Base-by-base conservation (phyloP, 2,329 filamentous ascomycete species). In the Aureobasidium sp. region DNA sequence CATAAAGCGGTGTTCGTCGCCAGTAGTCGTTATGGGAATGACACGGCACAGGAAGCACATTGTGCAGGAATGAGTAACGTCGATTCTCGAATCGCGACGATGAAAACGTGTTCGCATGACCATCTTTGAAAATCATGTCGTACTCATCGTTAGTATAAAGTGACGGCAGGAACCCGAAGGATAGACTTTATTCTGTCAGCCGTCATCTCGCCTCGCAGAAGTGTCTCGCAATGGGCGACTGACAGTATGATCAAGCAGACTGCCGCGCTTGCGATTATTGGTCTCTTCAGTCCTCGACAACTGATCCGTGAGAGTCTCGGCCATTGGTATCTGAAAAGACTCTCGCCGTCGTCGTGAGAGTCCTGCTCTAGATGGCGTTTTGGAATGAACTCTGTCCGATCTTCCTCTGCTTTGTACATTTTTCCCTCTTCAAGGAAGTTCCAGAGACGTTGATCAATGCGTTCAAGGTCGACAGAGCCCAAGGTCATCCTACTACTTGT, bases 21-120 rank as follows among this genome's bases (percentile, higher is more conserved):
- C 81, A 84, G 70, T 84, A 84, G 69, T 84, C 82, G 67, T 84
- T 84, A 67, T 84, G 82, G 3, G 81, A 83, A 66, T 84, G 67
- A 42, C 39, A 42, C n/a, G 39, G 39, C 82, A 85, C 3, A 90
- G 77, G 42, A 17, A 47, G 25, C 27, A 48, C 42, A 20, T 45
- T 59, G 12, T 25, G 56, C 49, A 53, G 20, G 9, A 34, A 53
- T 7, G 31, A 31, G 12, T 53, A 42, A 22, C 22, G 39, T 22
- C 39, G 39, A 22, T 42, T 42, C n/a, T 42, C 39, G 39, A 42
- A 42, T 17, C 39, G n/a, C n/a, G 39, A 42, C 15, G 39, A 8
- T 42, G 39, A 42, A n/a, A 42, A 42, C 2, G 39, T 11, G n/a
- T 11, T 42, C 11, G n/a, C n/a, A 22, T n/a, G n/a, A 81, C n/a